Evolutionary conservation across 2,329 filamentous ascomycete species (phyloP).

Genomic region (Furcasterigmium sp.): DNA sequence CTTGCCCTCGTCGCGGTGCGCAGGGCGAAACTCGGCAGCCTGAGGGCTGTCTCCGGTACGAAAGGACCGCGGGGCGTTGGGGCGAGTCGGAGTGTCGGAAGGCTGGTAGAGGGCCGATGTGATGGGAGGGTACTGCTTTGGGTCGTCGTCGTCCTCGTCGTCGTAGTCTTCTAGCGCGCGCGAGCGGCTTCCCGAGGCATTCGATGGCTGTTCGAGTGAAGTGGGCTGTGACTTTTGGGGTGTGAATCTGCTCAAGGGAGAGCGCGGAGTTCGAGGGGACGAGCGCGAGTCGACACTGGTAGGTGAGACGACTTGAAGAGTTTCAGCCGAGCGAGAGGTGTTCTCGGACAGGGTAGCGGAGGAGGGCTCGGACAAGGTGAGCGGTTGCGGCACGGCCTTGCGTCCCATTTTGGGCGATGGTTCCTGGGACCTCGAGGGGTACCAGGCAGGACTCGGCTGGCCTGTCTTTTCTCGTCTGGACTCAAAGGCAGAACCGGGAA

Average conservation of each 20-base stretch:
- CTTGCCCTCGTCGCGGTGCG: slow-evolving; percentile 16
- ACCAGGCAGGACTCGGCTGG: not conserved
- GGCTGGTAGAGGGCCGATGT: slow-evolving; percentile 18
- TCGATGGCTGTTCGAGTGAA: slow-evolving; percentile 10
- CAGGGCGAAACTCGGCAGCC: not conserved
- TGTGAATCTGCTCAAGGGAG: slow-evolving; percentile 37
- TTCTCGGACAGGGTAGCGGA: slow-evolving; percentile 21
- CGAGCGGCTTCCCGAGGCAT: slow-evolving; percentile 5
- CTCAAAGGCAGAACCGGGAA: not conserved
- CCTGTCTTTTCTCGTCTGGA: not conserved
- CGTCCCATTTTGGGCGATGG: slow-evolving; percentile 40
- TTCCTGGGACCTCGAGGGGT: not conserved
- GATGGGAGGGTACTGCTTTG: slow-evolving; percentile 19
- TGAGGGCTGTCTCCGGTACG: not conserved
- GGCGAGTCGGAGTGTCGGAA: slow-evolving; percentile 13
- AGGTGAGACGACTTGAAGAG: slow-evolving; percentile 23
- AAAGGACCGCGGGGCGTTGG: slow-evolving; percentile 18
- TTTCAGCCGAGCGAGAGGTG: slow-evolving; percentile 24
- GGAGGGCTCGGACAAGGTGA: slow-evolving; percentile 42
- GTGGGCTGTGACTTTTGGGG: slow-evolving; percentile 21
- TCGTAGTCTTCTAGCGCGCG: slow-evolving; percentile 9
- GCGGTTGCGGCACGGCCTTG: slow-evolving; percentile 53
- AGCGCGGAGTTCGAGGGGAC: slow-evolving; percentile 38
- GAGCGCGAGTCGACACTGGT: slow-evolving; percentile 31
- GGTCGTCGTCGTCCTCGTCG: slow-evolving; percentile 16